phyloP scores from a whole-genome alignment of 2,329 filamentous ascomycete species.

The Raffaelea deltoideospora region DNA sequence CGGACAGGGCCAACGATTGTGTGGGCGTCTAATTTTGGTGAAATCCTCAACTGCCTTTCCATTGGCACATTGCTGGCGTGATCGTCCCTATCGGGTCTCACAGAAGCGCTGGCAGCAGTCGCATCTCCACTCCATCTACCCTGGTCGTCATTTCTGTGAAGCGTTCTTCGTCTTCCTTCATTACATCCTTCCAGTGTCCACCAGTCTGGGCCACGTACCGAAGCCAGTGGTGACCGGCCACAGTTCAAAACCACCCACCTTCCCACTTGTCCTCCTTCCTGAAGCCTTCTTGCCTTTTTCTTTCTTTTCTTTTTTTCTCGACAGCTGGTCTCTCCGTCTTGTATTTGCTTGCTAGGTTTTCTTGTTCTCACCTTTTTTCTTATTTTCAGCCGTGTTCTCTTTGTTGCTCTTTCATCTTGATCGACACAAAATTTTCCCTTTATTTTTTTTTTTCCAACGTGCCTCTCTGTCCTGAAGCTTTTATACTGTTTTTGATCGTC shows the following conservation, averaged over 20 bases:
- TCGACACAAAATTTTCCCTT: no score
- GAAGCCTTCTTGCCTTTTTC: constrained; percentile 14
- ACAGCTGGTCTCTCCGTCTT: constrained; percentile 41
- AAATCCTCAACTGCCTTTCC: no score
- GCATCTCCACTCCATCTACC: no score
- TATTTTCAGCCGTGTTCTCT: constrained; percentile 20
- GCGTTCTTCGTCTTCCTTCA: constrained; percentile 14
- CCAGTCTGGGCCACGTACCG: neutral
- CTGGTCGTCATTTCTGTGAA: constrained; percentile 20
- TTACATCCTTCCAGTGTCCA: constrained; percentile 16
- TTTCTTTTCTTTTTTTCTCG: constrained; percentile 22
- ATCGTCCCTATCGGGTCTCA: no score
- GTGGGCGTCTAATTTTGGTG: no score
- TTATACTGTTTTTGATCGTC: neutral
- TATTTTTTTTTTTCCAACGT: constrained; percentile 4
- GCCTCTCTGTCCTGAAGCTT: constrained; percentile 1
- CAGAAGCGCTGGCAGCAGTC: no score
- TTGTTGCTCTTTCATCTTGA: constrained; percentile 17
- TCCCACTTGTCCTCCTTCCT: constrained; percentile 22
- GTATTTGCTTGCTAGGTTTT: constrained; percentile 16
- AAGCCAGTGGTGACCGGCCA: constrained; percentile 15
- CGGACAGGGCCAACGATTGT: no score
- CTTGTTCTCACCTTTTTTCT: constrained; percentile 17
- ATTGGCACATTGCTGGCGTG: no score
- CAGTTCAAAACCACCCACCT: constrained; percentile 36